phyloP scores from a whole-genome alignment of 495 filamentous ascomycete species.

The Lasiosphaeriaceae sp. region DNA sequence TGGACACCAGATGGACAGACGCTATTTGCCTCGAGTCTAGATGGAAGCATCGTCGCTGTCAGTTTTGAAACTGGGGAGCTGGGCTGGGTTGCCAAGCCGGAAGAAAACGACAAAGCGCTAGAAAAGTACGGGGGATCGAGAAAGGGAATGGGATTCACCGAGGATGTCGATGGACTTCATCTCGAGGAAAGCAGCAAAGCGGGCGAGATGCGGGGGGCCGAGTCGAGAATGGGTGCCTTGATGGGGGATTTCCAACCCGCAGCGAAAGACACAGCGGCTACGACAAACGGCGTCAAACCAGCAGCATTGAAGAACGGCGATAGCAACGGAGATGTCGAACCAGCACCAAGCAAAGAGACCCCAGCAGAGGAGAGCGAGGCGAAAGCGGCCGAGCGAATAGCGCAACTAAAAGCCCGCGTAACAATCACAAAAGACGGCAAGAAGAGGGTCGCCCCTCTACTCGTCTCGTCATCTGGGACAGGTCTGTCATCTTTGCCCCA shows the following conservation, averaged over 20 bases:
- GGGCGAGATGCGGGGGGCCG: constrained; percentile 79
- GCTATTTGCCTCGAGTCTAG: constrained; percentile 78
- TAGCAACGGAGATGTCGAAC: constrained; percentile 34
- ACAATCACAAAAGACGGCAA: constrained; percentile 96
- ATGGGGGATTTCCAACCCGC: constrained; percentile 74
- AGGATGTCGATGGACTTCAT: constrained; percentile 80
- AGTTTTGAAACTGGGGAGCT: constrained; percentile 47
- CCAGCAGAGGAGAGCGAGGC: constrained; percentile 44
- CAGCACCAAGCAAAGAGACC: constrained; percentile 23
- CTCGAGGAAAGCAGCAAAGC: constrained; percentile 90
- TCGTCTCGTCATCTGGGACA: constrained; percentile 80
- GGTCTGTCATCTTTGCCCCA: constrained; percentile 86
- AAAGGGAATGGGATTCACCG: constrained; percentile 80
- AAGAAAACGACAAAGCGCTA: constrained; percentile 88
- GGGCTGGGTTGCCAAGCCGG: constrained; percentile 54
- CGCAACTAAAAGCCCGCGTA: constrained; percentile 80
- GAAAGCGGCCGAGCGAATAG: constrained; percentile 62
- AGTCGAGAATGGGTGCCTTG: constrained; percentile 93
- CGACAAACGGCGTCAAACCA: constrained; percentile 42
- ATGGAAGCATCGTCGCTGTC: constrained; percentile 78
- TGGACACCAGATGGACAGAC: constrained; percentile 92
- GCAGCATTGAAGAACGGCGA: constrained; percentile 26
- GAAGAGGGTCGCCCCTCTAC: constrained; percentile 86
- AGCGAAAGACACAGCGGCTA: constrained; percentile 27
- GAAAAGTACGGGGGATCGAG: constrained; percentile 88